Percentiles rank a stretch among this genome's conserved stretches.
Evolutionary conservation across 1,284 basidiomycete genomes (phyloP).

Genomic region (Leucoagaricus sp.): DNA sequence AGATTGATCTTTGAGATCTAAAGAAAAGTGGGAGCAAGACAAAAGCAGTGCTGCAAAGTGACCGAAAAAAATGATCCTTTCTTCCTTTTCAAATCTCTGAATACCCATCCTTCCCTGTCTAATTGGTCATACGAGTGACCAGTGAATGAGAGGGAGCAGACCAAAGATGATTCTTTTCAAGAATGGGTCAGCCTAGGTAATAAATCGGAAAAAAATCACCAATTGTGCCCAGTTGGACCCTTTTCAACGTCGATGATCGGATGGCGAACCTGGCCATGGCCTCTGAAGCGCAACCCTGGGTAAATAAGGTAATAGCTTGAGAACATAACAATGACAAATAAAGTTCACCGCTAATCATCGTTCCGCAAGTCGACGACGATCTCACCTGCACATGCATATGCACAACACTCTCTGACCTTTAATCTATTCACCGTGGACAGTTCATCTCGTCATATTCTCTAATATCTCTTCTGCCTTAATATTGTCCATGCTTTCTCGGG

Average conservation of each 20-base stretch:
- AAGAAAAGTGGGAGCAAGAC: no score
- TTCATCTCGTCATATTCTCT: not conserved
- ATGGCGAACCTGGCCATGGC: not conserved
- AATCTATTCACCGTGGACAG: not conserved
- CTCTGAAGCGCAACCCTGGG: not conserved
- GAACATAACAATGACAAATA: not conserved
- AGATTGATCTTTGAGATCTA: no score
- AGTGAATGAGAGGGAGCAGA: no score
- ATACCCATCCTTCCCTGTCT: no score
- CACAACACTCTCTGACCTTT: not conserved
- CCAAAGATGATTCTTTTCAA: no score
- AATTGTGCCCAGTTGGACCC: no score
- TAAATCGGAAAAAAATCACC: no score
- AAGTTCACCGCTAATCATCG: not conserved
- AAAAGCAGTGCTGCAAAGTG: no score
- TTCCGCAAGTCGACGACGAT: not conserved
- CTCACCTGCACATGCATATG: not conserved
- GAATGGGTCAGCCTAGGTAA: no score
- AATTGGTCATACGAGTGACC: no score
- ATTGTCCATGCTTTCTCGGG: slow-evolving; percentile 1
- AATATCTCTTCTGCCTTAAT: not conserved
- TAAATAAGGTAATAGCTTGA: not conserved
- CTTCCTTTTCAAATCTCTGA: no score
- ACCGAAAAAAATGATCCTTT: no score
- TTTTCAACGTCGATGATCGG: not conserved